Evolutionary conservation across 2,329 filamentous ascomycete species (phyloP).

Genomic region (Xylariales sp.): DNA sequence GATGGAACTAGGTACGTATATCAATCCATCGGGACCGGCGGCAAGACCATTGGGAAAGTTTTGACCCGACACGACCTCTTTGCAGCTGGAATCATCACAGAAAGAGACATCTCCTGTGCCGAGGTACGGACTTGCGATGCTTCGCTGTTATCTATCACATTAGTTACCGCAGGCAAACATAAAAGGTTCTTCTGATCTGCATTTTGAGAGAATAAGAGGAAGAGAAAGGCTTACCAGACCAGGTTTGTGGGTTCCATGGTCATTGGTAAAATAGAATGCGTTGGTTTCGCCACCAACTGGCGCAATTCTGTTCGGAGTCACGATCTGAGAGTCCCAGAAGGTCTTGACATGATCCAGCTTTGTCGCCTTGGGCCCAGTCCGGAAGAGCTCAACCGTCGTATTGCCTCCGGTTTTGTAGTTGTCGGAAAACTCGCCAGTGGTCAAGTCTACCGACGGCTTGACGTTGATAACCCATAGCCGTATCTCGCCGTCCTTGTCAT

Average conservation of each 20-base stretch:
- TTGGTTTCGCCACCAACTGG: conserved; percentile 12
- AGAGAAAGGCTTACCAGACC: conserved; percentile 13
- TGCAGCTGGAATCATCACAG: conserved; percentile 16
- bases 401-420: conserved; percentile 11
- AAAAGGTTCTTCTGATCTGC: too few species aligned
- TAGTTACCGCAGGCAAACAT: not conserved
- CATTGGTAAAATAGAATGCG: conserved; percentile 20
- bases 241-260: conserved; percentile 14
- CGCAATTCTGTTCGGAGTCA: conserved; percentile 20
- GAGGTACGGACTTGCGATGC: conserved; percentile 14
- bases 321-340: conserved; percentile 12
- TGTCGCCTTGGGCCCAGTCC: conserved; percentile 6
- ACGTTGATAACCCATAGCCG: conserved; percentile 20
- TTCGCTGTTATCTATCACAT: not conserved
- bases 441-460: conserved; percentile 18
- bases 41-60: conserved; percentile 27
- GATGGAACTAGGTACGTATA: conserved; percentile 26
- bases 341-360: conserved; percentile 19
- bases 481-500: conserved; percentile 13
- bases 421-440: conserved; percentile 13
- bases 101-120: conserved; percentile 21
- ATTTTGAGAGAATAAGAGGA: too few species aligned
- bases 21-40: conserved; percentile 15
- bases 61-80: conserved; percentile 17
- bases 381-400: conserved; percentile 15